Conservation (phyloP, 2,329 filamentous ascomycete species). For the Fusarium tuaranense region DNA sequence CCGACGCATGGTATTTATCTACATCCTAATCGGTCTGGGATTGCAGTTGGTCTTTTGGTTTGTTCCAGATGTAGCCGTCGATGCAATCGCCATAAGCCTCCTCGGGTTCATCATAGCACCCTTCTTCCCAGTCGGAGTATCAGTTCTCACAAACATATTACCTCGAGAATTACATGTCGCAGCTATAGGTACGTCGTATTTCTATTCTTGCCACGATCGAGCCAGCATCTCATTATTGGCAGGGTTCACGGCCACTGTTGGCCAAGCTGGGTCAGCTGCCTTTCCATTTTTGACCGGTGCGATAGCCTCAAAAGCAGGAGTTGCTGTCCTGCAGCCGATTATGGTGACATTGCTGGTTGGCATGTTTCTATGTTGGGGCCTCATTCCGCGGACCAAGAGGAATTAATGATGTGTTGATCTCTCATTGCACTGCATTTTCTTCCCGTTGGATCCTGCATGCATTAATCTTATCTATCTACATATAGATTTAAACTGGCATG, state of each 20-base stretch:
- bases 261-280: constrained; percentile 9
- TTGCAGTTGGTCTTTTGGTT: not conserved
- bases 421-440: not conserved
- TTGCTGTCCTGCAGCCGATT: constrained; percentile 7
- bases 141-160: not conserved
- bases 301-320: constrained; percentile 7
- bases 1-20: not conserved
- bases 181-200: not conserved
- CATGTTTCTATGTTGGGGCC: not conserved
- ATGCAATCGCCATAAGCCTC: not conserved
- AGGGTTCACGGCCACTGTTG: constrained; percentile 3
- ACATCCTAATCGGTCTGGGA: not conserved
- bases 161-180: not conserved
- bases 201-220: not conserved
- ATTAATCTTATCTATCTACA: not conserved
- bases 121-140: not conserved
- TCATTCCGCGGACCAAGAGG: not conserved
- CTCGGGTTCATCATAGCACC: not conserved
- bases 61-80: not conserved
- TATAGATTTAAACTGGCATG: not conserved
- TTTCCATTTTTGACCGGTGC: constrained; percentile 11
- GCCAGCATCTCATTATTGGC: not conserved
- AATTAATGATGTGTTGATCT: not conserved
- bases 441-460: not conserved
- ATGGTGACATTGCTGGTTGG: not conserved